Evolutionary conservation across 192 early-diverging fungal species (phyloP), one percentile per base, ranked within the genome.

Genomic region (Backusella morwellensis): DNA sequence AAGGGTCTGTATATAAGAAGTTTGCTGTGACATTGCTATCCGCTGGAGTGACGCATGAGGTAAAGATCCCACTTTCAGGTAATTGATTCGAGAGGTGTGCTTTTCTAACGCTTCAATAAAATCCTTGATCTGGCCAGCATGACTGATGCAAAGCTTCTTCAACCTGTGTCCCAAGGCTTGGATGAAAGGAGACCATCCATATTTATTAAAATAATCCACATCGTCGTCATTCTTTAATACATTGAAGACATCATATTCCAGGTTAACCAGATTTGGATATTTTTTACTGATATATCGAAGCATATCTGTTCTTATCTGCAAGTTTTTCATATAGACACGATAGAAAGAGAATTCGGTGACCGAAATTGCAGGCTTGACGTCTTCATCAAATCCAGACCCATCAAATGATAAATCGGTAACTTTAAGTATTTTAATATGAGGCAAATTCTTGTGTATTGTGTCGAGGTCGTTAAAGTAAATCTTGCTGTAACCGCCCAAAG

Each of bases 241-340:
- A 14, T 63, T 23, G 26, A 63, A 63, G 21, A 63, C 56, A 63
- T 63, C 56, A 29, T 63, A 63, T 63, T 63, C 56, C 23, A 63
- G 9, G 4, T 63, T 63, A 63, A 63, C 26, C 2, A 63, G 23
- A 23, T 63, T 63, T 63, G 56, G 56, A 14, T 63, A 63, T 63
- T 63, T 63, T 29, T 63, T 63, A 63, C 56, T 63, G 26, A 63
- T 63, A 26, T 63, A 63, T 63, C 26, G 21, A 63, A 63, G 56
- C 56, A 29, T 29, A 9, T 29, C 26, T 63, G 56, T 63, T 63
- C 56, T 63, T 63, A 29, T 63, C 23, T 63, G 23, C 26, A 63
- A 29, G 26, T 63, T 63, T 26, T 63, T 63, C 56, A 63, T 63
- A n/a, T 63, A 63, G 26, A 63, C 56, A 29, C 56, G 56, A 29